Evolutionary conservation across 768 basidiomycete species (phyloP), one percentile per base, ranked within the genome.

Genomic region (Multifurca ochricompacta): DNA sequence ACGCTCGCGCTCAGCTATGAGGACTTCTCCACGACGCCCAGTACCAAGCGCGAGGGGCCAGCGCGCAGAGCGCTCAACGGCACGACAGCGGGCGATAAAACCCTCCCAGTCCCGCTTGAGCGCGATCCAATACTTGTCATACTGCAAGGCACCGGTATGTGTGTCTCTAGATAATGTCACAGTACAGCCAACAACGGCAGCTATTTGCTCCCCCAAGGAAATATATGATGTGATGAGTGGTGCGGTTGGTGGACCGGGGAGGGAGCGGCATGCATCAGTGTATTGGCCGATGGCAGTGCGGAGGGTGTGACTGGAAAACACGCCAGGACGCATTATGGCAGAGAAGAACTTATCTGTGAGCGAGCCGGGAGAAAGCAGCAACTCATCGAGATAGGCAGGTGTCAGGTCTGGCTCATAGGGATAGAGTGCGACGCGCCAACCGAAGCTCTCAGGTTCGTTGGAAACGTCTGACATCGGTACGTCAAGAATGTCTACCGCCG

Each of bases 51-150:
- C 76, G 25, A 91, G 76, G 2, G 91, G 91, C 81, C 87, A 85
- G 40, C 88, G 79, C 31, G 85, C 87, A 57, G 81, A 82, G 39
- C 88, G 83, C 69, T 96, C 94, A n/a, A 93, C 75, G 59, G 92
- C 91, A 49, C 87, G 80, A 64, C 91, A 93, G 53, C 90, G 79
- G 7, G 93, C 87, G 57, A 94, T 82, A 63, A 97, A 94, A 3
- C 94, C 92, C 64, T 97, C 88, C 94, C 95, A 98, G 62, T 97
- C 93, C 42, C 88, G 73, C 67, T 90, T 93, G 62, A 96, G 69
- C 0, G 85, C 82, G 61, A 80, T 85, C 82, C 89, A 86, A 65
- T 91, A 92, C 40, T 82, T 83, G 41, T 81, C 80, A 64, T 91
- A 76, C 59, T 86, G 82, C 42, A 81, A 75, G 34, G 84, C 85